phyloP scores from a whole-genome alignment of 371 early-diverging fungal genomes.

The Dentiscutata heterogama region DNA sequence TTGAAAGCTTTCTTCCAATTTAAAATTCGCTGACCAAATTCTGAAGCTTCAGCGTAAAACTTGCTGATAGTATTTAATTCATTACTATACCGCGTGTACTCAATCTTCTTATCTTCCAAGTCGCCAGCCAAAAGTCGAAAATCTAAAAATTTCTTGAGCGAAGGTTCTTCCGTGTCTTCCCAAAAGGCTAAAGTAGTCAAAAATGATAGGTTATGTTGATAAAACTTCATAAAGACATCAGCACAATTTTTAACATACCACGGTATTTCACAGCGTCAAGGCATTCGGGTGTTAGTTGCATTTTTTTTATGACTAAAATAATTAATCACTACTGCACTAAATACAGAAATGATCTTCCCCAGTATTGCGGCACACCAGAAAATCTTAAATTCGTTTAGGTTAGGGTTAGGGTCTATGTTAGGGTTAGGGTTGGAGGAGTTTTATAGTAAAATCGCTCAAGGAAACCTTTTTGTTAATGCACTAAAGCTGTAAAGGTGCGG shows the following conservation, averaged over 20 bases:
- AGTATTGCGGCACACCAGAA: no score
- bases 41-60: constrained; percentile 22
- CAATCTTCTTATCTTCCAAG: neutral
- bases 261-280: constrained; percentile 19
- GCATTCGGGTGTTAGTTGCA: neutral
- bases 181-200: constrained; percentile 16
- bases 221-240: neutral
- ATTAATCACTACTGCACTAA: no score
- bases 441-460: no score
- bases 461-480: no score
- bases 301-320: no score
- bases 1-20: constrained; percentile 41
- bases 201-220: constrained; percentile 21
- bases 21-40: neutral
- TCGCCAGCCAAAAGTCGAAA: constrained; percentile 1
- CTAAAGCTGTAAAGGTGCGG: no score
- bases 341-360: no score
- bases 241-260: constrained; percentile 29
- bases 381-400: no score
- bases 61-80: constrained; percentile 3
- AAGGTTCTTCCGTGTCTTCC: neutral
- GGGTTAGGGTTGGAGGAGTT: no score
- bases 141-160: constrained; percentile 39
- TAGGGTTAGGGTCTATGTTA: no score
- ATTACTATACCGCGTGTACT: neutral